Conservation (phyloP, 2,329 filamentous ascomycete genomes). For the Aspergillus japonicus region DNA sequence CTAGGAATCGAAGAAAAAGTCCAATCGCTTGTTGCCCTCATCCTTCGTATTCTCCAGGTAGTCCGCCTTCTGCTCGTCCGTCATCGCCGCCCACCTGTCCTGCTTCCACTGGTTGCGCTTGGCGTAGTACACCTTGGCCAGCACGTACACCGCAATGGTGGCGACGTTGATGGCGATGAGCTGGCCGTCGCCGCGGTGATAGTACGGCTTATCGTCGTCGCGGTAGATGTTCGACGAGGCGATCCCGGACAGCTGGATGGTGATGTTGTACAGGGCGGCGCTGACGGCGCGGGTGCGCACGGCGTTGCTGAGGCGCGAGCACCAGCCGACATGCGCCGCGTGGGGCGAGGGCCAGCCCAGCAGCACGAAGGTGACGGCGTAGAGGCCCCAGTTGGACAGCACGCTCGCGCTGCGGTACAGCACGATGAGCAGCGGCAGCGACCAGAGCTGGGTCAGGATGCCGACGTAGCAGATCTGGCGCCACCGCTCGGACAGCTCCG, state of each 20-base stretch:
- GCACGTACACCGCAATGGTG: conserved; percentile 51
- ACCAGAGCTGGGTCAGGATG: conserved; percentile 52
- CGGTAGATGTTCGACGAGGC: conserved; percentile 29
- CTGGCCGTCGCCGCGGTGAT: conserved; percentile 52
- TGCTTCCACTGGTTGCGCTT: conserved; percentile 35
- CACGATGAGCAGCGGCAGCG: conserved; percentile 50
- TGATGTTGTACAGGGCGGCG: conserved; percentile 43
- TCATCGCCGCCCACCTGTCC: conserved; percentile 47
- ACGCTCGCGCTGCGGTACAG: conserved; percentile 44
- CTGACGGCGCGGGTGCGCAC: conserved; percentile 38
- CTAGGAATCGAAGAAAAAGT: conserved; percentile 49
- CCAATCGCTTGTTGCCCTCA: conserved; percentile 54
- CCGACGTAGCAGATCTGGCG: conserved; percentile 52
- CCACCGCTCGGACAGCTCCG: conserved; percentile 41
- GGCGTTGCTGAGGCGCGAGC: conserved; percentile 35
- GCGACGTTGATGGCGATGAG: conserved; percentile 50
- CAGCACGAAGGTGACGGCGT: conserved; percentile 51
- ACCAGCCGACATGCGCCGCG: conserved; percentile 22
- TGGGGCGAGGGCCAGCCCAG: conserved; percentile 14
- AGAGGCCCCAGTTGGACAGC: conserved; percentile 50
- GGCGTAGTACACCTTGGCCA: conserved; percentile 33
- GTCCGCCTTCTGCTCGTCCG: conserved; percentile 46
- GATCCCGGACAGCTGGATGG: conserved; percentile 36
- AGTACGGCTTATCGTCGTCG: conserved; percentile 52
- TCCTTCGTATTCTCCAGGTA: conserved; percentile 54